These are phyloP conservation scores for Leccinellum albellum DNA, from an alignment of 768 basidiomycete genomes.

Conservation along the genomic window DNA sequence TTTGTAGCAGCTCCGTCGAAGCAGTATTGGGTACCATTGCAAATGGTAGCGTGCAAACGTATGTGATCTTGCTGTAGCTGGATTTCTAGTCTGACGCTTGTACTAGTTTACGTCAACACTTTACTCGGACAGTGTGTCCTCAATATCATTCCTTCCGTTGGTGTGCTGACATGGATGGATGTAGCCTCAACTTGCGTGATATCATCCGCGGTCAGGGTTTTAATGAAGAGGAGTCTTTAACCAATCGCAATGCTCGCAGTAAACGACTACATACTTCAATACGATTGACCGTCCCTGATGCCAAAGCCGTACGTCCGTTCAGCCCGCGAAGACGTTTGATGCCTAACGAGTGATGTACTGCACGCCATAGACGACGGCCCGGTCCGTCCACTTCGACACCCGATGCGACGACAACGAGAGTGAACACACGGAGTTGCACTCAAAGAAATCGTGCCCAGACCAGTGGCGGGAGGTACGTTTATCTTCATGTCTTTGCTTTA, in stretches of 20 bases:
- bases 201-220: constrained; percentile 16
- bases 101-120: constrained; percentile 28
- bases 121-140: constrained; percentile 24
- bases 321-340: neutral
- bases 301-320: constrained; percentile 16
- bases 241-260: neutral
- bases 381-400: constrained; percentile 14
- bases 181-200: constrained; percentile 26
- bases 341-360: neutral
- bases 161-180: neutral
- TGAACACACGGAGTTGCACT: constrained; percentile 8
- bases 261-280: constrained; percentile 6
- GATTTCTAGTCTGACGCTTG: neutral
- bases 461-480: constrained; percentile 4
- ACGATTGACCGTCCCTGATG: constrained; percentile 8
- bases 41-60: constrained; percentile 28
- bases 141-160: neutral
- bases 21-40: constrained; percentile 24
- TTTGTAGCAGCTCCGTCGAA: constrained; percentile 22
- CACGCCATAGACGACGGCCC: constrained; percentile 11
- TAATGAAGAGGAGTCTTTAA: constrained; percentile 23
- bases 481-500: no score
- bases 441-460: constrained; percentile 15
- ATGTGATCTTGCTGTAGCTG: neutral
- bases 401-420: constrained; percentile 2